These are phyloP conservation scores for Prunus yedoensis DNA, from an alignment of 331 rosid genomes.

Conservation along the genomic window DNA sequence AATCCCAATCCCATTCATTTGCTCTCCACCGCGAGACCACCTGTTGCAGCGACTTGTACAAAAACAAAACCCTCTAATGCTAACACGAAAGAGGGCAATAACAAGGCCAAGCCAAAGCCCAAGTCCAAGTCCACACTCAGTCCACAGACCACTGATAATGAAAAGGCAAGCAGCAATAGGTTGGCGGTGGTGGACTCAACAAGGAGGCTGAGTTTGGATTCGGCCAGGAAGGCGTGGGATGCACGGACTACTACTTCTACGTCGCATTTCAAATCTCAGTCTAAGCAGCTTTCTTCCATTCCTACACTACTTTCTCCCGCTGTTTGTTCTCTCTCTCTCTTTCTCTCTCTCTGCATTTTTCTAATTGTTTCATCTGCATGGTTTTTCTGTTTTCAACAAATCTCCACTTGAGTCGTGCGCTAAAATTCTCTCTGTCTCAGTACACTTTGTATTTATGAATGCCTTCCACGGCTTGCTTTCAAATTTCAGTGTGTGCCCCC, in stretches of 20 bases:
- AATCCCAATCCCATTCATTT: constrained; percentile 45
- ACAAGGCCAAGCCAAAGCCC: background rate
- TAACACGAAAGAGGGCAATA: too few species aligned
- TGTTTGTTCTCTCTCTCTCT: constrained; percentile 27
- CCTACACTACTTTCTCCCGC: constrained; percentile 11
- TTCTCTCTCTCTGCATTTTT: background rate
- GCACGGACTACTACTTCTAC: constrained; percentile 6
- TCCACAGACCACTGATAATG: background rate
- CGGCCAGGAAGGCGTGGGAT: constrained; percentile 64
- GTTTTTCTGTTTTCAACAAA: too few species aligned
- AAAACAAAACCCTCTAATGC: too few species aligned
- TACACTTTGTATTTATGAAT: background rate
- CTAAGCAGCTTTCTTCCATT: background rate
- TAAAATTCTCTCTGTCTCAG: background rate
- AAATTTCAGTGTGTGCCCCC: too few species aligned
- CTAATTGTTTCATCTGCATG: too few species aligned
- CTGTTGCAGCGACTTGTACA: too few species aligned
- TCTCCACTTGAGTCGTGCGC: too few species aligned
- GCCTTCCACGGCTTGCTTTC: too few species aligned
- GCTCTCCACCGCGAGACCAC: background rate
- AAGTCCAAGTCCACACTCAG: background rate
- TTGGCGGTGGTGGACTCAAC: background rate
- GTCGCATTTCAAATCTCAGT: constrained; percentile 28
- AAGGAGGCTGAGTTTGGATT: constrained; percentile 78
- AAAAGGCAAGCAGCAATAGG: background rate